A percentile compares a stretch with the other conserved stretches of the same genome.
Conservation (phyloP, 2,329 filamentous ascomycete species). For the Verruconis gallopava region DNA sequence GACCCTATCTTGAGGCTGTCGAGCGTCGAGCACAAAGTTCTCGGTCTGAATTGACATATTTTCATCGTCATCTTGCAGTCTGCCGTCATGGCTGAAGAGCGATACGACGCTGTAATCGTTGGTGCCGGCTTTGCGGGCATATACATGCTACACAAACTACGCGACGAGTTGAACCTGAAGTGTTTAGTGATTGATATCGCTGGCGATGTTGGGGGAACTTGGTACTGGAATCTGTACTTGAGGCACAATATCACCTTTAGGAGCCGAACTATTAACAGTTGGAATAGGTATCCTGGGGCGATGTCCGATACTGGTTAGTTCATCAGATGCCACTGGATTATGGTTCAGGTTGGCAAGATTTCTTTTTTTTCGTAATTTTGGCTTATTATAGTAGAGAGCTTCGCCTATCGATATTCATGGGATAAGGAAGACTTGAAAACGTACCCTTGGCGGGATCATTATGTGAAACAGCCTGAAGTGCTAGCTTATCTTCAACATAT, state of each 20-base stretch:
- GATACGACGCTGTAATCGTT: constrained; percentile 17
- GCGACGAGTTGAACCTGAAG: constrained; percentile 16
- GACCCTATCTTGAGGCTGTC: too few relatives aligned
- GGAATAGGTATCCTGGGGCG: constrained; percentile 20
- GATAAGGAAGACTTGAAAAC: constrained; percentile 21
- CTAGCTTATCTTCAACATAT: constrained; percentile 24
- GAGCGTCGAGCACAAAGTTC: too few relatives aligned
- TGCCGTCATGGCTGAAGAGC: not conserved
- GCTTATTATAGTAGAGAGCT: too few relatives aligned
- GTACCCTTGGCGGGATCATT: constrained; percentile 26
- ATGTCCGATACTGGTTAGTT: constrained; percentile 5
- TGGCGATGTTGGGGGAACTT: constrained; percentile 35
- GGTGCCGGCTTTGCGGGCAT: constrained; percentile 20
- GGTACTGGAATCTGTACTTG: constrained; percentile 38
- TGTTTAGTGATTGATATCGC: constrained; percentile 32
- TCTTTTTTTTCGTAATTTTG: too few relatives aligned
- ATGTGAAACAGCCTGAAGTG: constrained; percentile 22
- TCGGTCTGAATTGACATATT: too few relatives aligned
- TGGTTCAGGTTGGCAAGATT: too few relatives aligned
- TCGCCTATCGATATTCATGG: constrained; percentile 18
- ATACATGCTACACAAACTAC: constrained; percentile 18
- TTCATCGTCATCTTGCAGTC: too few relatives aligned
- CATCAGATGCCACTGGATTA: too few relatives aligned
- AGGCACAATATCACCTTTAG: constrained; percentile 12
- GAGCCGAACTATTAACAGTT: constrained; percentile 7